Conservation (phyloP, 1,284 basidiomycete species). For the Porodaedalea pini region DNA sequence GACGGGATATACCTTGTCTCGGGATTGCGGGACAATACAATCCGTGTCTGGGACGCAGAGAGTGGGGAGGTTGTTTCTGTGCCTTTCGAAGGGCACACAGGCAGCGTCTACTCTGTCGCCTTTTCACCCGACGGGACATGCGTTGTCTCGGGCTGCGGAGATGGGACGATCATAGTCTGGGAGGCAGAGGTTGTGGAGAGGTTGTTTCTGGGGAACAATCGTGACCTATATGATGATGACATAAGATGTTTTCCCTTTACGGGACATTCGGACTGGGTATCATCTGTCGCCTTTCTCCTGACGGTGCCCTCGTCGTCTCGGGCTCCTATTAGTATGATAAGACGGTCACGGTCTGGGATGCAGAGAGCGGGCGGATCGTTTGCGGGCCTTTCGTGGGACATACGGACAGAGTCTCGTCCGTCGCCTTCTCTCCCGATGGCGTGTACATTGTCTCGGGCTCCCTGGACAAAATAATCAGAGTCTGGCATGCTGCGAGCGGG, state of each 20-base stretch:
- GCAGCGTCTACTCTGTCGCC: too few relatives aligned
- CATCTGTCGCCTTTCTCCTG: constrained; percentile 4
- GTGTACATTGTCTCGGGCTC: constrained; percentile 13
- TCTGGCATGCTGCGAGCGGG: constrained; percentile 12
- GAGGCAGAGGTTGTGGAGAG: not conserved
- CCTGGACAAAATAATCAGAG: constrained; percentile 5
- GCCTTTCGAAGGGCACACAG: too few relatives aligned
- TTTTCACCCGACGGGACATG: too few relatives aligned
- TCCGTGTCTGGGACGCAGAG: too few relatives aligned
- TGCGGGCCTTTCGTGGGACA: constrained; percentile 11
- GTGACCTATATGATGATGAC: not conserved
- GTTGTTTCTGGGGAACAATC: not conserved
- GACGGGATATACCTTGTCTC: too few relatives aligned
- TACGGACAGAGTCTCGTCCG: constrained; percentile 2
- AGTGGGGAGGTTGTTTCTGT: too few relatives aligned
- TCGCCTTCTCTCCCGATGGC: constrained; percentile 19
- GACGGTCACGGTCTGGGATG: constrained; percentile 16
- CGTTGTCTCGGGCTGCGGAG: too few relatives aligned
- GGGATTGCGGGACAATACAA: too few relatives aligned
- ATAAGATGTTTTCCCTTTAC: not conserved
- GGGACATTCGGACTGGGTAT: not conserved
- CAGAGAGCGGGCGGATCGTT: not conserved
- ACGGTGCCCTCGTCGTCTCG: constrained; percentile 12
- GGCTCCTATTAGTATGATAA: constrained; percentile 11
- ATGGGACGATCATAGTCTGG: not conserved